Evolutionary conservation across 768 basidiomycete species (phyloP), one percentile per base, ranked within the genome.

Genomic region (Boletus insuetus): DNA sequence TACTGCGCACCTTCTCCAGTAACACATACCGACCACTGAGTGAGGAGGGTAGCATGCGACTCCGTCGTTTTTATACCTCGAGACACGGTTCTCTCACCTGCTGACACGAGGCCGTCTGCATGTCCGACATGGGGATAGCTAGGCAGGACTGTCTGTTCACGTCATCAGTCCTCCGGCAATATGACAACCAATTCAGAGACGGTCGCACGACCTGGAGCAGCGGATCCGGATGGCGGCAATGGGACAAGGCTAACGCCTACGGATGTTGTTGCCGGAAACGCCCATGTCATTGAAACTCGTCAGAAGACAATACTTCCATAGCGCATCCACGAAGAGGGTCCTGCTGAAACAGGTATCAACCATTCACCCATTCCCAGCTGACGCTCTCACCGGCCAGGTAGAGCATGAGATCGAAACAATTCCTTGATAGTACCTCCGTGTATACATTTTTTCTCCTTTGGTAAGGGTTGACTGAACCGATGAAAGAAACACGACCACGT

Each of bases 1-100:
- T 32, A 41, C 43, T 19, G 64, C 82, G 73, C 59, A 84, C 83
- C 80, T 77, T 64, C 83, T 78, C 74, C 75, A 83, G 65, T 79
- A 81, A 71, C 83, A 85, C 84, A 85, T 85, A 20, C 24, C 41
- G 53, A 59, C 42, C 14, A n/a, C 55, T 51, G 58, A 57, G 32
- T 51, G 55, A 38, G 34, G 48, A 40, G 29, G 42, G 24, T 22
- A 43, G 39, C 39, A 45, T 45, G 49, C 40, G 14, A 43, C 48
- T 35, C 45, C 32, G 35, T 58, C 53, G 56, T 58, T 69, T 70
- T 70, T 70, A 70, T 70, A 70, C 58, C 48, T 65, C 43, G 55
- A 63, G 55, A 50, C 53, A 51, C 35, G 63, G 58, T 53, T 59
- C 64, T 64, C 58, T 61, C 62, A 59, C 59, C 63, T 61, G 65